Base-by-base conservation (phyloP, 352 stramenopile species). In the Globisporangium solare region DNA sequence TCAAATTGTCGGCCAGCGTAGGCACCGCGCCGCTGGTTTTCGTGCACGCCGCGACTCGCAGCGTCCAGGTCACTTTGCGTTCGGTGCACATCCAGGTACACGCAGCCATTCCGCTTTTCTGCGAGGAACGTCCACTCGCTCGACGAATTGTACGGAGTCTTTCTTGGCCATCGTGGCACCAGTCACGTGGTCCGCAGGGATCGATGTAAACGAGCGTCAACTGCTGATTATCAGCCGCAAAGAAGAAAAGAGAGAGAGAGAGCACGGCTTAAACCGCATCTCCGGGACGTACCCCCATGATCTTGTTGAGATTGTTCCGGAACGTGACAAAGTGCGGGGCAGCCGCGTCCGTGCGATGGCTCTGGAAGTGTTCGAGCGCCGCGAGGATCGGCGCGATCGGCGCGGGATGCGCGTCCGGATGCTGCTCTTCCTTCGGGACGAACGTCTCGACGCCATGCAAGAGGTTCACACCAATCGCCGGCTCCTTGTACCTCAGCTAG, bases 301-400 rank as follows among this genome's bases (percentile, higher is more conserved):
- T 88, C 47, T 90, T 92, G 74, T 92, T 92, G 42, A 92, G 56
- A 54, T 92, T 90, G 68, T 92, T 92, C 37, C 83, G 67, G 48
- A 68, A 92, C 35, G 76, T 92, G 51, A 90, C 65, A 48, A 92
- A 78, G 39, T 89, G 71, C 18, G 70, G 71, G 0, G 47, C 37
- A n/a, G 27, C 27, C 27, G 52, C 64, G 17, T 47, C 37, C 4
- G 59, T 61, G 3, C 52, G 39, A 31, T 67, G 50, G 27, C 57
- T 41, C 41, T 89, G 67, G 24, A 78, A 81, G 43, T 85, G 68
- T 6, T 71, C 43, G 35, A 89, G 45, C 4, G 75, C 66, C 17
- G 56, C 60, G 18, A 88, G 59, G 21, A 89, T 64, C 10, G 79
- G 77, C 40, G 35, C 70, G 15, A 90, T 64, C 2, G 79, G 76